Base-by-base conservation (phyloP, 306 rosid genomes). In the Canavalia ensiformis region DNA sequence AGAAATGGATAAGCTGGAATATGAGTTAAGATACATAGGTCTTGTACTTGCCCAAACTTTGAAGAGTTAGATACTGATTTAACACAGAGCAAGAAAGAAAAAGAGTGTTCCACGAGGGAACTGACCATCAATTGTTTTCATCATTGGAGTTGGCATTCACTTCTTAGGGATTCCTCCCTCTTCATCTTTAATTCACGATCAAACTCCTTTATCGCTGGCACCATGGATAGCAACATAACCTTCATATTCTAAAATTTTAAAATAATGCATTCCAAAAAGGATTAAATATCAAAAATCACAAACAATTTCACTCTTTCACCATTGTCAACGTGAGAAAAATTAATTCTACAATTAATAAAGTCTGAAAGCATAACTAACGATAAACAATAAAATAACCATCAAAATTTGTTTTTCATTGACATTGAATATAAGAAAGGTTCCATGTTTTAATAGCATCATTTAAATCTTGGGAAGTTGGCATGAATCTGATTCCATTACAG, bases 131-230 rank as follows among this genome's bases (percentile, higher is more conserved):
- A 90, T 84, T 96, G 99, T 75, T 93, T 91, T 93, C 99, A 57
- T 96, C 99, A 76, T 96, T 96, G 68, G 68, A 96, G 97, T 86
- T 93, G 99, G 99, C 90, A 82, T 87, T 92, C 91, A 89, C 94
- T 62, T 96, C 98, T 47, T 92, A 89, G 68, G 99, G 81, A 88
- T 90, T 93, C 86, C 87, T 64, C 88, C 90, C 84, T 91, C 99
- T 81, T 86, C 99, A 29, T 96, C 99, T 86, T 96, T 96, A 77
- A 90, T 73, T 93, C 98, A 65, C 97, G 94, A 82, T 96, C 99
- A 85, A 89, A 92, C 85, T 96, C 99, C 88, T 93, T 96, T 56
- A 96, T 89, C 86, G 93, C 99, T 96, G 91, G 81, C 78, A 74
- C 33, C 79, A 78, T 41, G 39, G 62, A 59, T 49, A 54, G 56